Evolutionary conservation across 148 eudicot species (phyloP).

Genomic region (Rhododendron henanense): DNA sequence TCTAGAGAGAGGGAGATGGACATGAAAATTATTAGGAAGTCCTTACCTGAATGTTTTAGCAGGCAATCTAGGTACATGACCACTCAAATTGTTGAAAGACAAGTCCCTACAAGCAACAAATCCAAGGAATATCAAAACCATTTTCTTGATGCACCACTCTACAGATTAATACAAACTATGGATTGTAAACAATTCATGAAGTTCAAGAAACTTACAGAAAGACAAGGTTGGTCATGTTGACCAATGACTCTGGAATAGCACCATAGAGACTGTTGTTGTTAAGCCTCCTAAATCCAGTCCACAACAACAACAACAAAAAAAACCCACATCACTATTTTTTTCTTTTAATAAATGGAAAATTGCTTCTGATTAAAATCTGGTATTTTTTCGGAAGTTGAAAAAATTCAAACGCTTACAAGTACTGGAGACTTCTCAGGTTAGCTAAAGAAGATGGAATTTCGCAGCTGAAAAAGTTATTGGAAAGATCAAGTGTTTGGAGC

Average conservation of each 20-base stretch:
- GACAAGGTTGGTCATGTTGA: constrained; percentile 53
- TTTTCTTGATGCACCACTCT: not conserved
- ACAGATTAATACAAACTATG: not conserved
- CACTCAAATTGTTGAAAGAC: constrained; percentile 67
- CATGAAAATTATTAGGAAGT: not conserved
- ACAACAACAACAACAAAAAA: not conserved
- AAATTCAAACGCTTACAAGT: constrained; percentile 36
- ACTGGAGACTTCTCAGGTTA: constrained; percentile 45
- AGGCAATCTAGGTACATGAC: constrained; percentile 54
- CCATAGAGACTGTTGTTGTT: constrained; percentile 68
- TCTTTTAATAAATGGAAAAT: not conserved
- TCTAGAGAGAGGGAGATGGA: not conserved
- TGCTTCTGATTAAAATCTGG: not conserved
- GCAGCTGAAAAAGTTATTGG: constrained; percentile 52
- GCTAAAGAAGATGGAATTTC: constrained; percentile 57
- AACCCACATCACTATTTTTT: not conserved
- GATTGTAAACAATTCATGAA: not conserved
- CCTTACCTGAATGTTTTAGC: constrained; percentile 58
- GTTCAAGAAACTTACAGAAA: constrained; percentile 37
- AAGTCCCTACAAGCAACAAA: constrained; percentile 46
- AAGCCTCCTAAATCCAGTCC: constrained; percentile 41
- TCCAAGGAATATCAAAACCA: not conserved
- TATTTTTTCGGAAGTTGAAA: not conserved
- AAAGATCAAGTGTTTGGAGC: constrained; percentile 73
- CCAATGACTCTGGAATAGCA: constrained; percentile 45